Percentiles rank a stretch among this genome's conserved stretches.
Conservation (phyloP, 2,329 filamentous ascomycete genomes). For the Fusarium hainanense region DNA sequence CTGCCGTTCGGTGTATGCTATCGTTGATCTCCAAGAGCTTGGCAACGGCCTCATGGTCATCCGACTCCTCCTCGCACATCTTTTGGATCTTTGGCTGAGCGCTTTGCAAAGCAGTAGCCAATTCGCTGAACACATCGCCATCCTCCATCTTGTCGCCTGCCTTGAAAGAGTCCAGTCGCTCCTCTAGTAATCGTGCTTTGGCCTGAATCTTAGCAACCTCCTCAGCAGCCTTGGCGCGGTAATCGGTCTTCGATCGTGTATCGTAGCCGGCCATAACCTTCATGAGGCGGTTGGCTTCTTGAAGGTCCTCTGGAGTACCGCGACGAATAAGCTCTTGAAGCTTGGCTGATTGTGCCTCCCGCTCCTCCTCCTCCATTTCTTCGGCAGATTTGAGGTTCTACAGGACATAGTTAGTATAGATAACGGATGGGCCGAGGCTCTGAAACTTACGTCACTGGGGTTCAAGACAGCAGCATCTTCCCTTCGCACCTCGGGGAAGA, state of each 20-base stretch:
- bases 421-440: constrained; percentile 9
- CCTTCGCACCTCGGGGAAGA: constrained; percentile 89
- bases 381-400: constrained; percentile 95
- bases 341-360: constrained; percentile 95
- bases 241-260: constrained; percentile 94
- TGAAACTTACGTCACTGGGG: constrained; percentile 84
- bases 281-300: constrained; percentile 98
- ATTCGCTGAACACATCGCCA: constrained; percentile 79
- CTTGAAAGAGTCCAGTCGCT: constrained; percentile 87
- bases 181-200: constrained; percentile 91
- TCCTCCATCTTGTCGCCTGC: constrained; percentile 81
- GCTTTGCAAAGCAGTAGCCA: constrained; percentile 87
- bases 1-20: constrained; percentile 96
- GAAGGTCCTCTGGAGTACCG: constrained; percentile 90
- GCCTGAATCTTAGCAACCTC: constrained; percentile 95
- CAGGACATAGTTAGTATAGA: constrained; percentile 54
- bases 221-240: constrained; percentile 95
- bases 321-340: constrained; percentile 95
- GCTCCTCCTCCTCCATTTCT: constrained; percentile 98
- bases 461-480: constrained; percentile 98
- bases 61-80: constrained; percentile 99
- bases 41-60: constrained; percentile 94
- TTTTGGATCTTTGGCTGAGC: constrained; percentile 99
- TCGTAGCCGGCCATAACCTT: constrained; percentile 99
- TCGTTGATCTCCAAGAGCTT: constrained; percentile 98